Percentiles rank a stretch among this genome's conserved stretches.
Conservation (phyloP, 1,284 basidiomycete genomes). For the Rhodofomes roseus region DNA sequence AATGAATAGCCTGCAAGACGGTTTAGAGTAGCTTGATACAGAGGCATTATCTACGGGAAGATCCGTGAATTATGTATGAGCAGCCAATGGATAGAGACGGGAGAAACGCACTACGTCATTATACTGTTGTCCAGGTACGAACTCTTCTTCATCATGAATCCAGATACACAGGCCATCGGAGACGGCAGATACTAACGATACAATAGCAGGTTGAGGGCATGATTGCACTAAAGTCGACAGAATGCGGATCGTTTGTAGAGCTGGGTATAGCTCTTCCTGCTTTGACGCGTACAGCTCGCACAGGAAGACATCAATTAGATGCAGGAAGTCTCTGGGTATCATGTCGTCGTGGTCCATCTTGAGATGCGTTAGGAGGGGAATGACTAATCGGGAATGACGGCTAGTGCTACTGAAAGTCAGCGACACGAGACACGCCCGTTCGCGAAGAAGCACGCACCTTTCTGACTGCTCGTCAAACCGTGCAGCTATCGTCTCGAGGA, state of each 20-base stretch:
- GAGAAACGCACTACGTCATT: slow-evolving; percentile 41
- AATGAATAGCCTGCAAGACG: slow-evolving; percentile 33
- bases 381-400: neutral
- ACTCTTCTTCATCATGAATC: slow-evolving; percentile 44
- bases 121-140: slow-evolving; percentile 41
- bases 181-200: slow-evolving; percentile 32
- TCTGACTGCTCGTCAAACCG: neutral
- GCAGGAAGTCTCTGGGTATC: slow-evolving; percentile 6
- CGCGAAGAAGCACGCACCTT: neutral
- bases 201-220: slow-evolving; percentile 21
- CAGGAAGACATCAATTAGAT: slow-evolving; percentile 28
- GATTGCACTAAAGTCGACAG: slow-evolving; percentile 31
- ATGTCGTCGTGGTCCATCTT: neutral
- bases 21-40: slow-evolving; percentile 43
- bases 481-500: slow-evolving; percentile 9
- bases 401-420: slow-evolving; percentile 5
- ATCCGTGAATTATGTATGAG: neutral
- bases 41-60: slow-evolving; percentile 34
- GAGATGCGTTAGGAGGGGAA: slow-evolving; percentile 7
- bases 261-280: slow-evolving; percentile 20
- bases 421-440: neutral
- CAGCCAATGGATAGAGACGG: neutral
- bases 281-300: slow-evolving; percentile 31
- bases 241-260: slow-evolving; percentile 20
- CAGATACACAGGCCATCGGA: slow-evolving; percentile 43